Evolutionary conservation across 179 eudicot species (phyloP).

Genomic region (Monotropa hypopitys): DNA sequence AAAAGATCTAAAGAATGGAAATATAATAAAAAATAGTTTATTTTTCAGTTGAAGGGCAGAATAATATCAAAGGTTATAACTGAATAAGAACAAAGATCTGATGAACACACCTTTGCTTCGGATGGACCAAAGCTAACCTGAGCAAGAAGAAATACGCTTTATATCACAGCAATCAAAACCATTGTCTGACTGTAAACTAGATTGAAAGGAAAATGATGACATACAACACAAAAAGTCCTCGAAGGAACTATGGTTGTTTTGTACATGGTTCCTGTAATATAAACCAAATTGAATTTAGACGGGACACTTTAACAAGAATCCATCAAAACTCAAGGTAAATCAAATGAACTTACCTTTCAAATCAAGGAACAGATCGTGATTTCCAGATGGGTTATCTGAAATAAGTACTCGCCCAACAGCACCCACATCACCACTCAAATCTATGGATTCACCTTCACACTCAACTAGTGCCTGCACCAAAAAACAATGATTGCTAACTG

Average conservation of each 20-base stretch:
- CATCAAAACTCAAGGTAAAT: background rate
- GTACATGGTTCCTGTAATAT: constrained; percentile 83
- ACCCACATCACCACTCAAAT: constrained; percentile 97
- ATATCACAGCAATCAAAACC: background rate
- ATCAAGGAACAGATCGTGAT: constrained; percentile 65
- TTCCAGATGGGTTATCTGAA: constrained; percentile 45
- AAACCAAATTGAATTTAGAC: constrained; percentile 12
- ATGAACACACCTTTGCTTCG: constrained; percentile 75
- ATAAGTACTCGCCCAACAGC: constrained; percentile 82
- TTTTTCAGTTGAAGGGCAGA: background rate
- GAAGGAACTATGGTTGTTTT: constrained; percentile 76
- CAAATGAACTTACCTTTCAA: constrained; percentile 51
- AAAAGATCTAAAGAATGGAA: background rate
- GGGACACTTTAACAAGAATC: background rate
- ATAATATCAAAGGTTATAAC: background rate
- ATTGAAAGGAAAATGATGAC: constrained; percentile 12
- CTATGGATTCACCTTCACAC: constrained; percentile 95
- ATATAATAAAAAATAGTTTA: background rate
- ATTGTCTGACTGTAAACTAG: background rate
- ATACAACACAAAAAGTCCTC: constrained; percentile 88
- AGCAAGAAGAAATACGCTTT: constrained; percentile 8
- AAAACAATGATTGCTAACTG: constrained; percentile 1
- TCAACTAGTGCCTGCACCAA: constrained; percentile 80
- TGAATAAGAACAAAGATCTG: constrained; percentile 4
- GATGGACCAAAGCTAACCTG: constrained; percentile 92